Evolutionary conservation across 2,329 filamentous ascomycete genomes (phyloP).

Genomic region (Blumeriella jaapii): DNA sequence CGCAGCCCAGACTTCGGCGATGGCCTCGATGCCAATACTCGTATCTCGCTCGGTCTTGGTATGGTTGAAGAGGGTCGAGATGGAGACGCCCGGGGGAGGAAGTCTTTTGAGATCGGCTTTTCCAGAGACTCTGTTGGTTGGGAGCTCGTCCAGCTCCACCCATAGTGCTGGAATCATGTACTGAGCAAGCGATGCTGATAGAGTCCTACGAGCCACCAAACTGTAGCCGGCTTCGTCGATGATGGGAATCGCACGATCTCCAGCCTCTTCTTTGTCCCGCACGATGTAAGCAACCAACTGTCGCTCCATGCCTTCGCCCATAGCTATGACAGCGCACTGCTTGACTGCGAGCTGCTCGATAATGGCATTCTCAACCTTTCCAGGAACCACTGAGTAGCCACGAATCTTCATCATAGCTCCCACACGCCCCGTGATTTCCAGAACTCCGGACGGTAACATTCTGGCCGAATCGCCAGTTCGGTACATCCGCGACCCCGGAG

Average conservation of each 20-base stretch:
- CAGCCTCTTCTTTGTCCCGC: constrained; percentile 46
- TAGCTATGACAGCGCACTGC: constrained; percentile 60
- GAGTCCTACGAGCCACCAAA: constrained; percentile 51
- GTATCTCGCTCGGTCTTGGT: constrained; percentile 43
- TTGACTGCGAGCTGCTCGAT: constrained; percentile 57
- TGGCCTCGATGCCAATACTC: constrained; percentile 52
- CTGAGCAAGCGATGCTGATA: constrained; percentile 58
- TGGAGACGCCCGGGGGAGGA: constrained; percentile 49
- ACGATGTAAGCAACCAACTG: constrained; percentile 71
- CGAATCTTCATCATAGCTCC: constrained; percentile 87
- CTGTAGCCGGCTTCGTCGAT: constrained; percentile 64
- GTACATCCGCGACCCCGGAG: constrained; percentile 57
- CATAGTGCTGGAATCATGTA: constrained; percentile 77
- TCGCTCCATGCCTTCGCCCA: constrained; percentile 63
- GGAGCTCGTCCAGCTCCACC: constrained; percentile 60
- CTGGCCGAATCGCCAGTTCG: constrained; percentile 80
- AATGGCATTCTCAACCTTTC: constrained; percentile 62
- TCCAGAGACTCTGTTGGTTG: constrained; percentile 67
- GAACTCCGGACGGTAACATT: constrained; percentile 65
- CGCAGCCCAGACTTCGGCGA: constrained; percentile 62
- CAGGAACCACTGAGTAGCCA: constrained; percentile 77
- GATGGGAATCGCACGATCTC: constrained; percentile 47
- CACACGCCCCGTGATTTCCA: constrained; percentile 75
- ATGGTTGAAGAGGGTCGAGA: constrained; percentile 27
- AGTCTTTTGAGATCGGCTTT: constrained; percentile 66